phyloP scores from a whole-genome alignment of 768 basidiomycete species.

The Cubamyces lactineus region DNA sequence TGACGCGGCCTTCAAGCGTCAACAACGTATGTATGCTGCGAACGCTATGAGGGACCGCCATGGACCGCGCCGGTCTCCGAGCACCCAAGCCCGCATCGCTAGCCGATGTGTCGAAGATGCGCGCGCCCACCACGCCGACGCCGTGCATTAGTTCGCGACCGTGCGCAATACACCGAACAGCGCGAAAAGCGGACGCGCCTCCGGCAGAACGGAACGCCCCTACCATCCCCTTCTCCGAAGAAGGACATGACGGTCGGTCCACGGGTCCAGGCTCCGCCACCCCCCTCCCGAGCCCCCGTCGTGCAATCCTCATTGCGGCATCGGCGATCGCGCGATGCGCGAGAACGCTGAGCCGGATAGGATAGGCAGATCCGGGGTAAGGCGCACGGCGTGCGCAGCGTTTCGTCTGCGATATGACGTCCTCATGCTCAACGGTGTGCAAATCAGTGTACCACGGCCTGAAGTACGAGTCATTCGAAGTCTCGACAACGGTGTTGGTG shows the following conservation, averaged over 20 bases:
- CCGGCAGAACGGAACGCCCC: background rate
- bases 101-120: constrained; percentile 5
- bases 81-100: background rate
- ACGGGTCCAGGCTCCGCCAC: constrained; percentile 8
- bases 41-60: background rate
- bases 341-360: constrained; percentile 5
- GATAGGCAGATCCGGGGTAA: constrained; percentile 7
- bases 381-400: background rate
- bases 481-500: background rate
- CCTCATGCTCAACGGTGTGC: background rate
- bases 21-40: no score
- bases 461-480: no score
- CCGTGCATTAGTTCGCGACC: background rate
- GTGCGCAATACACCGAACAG: background rate
- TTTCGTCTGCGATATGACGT: background rate
- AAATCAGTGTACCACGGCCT: no score
- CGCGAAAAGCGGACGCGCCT: background rate
- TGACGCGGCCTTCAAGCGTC: no score
- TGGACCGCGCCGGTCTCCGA: background rate
- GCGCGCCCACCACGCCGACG: constrained; percentile 1
- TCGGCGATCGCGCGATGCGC: constrained; percentile 1
- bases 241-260: background rate
- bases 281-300: no score
- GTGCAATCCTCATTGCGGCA: background rate
- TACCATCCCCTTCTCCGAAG: background rate